Conservation (phyloP, 768 basidiomycete genomes). For the Trametes villosa region DNA sequence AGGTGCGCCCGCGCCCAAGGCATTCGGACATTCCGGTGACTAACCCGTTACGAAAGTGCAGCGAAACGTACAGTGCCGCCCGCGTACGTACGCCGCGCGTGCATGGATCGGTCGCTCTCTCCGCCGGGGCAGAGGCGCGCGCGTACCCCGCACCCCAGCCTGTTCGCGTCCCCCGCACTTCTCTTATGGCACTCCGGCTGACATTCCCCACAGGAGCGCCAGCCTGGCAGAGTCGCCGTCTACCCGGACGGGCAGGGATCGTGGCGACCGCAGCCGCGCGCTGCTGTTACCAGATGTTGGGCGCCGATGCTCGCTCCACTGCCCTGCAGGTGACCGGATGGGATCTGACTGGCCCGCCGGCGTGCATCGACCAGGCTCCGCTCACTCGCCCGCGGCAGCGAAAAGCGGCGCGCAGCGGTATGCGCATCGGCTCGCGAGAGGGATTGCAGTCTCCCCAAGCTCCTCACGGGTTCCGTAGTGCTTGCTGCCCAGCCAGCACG, state of each 20-base stretch:
- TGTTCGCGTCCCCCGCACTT: neutral
- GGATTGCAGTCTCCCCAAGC: neutral
- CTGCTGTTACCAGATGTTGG: too few species aligned
- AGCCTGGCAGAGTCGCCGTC: neutral
- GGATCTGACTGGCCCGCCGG: slow-evolving; percentile 7
- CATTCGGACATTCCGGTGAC: neutral
- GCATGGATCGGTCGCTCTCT: too few species aligned
- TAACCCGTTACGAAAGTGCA: neutral
- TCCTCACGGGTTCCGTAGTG: too few species aligned
- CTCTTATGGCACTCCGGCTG: neutral
- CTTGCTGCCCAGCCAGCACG: neutral
- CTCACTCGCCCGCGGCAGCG: slow-evolving; percentile 1
- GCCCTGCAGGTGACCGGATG: too few species aligned
- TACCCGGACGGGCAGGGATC: neutral
- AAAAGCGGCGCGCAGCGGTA: neutral
- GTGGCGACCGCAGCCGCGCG: too few species aligned
- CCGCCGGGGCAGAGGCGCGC: neutral
- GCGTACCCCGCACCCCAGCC: neutral
- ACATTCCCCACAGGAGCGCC: slow-evolving; percentile 7
- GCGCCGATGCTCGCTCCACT: too few species aligned
- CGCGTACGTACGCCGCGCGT: neutral
- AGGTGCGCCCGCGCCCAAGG: neutral
- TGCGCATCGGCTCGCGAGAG: neutral
- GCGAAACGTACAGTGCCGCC: neutral
- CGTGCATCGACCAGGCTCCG: neutral